phyloP scores from a whole-genome alignment of 2,329 filamentous ascomycete species.

The Aspergillus fumigatus region DNA sequence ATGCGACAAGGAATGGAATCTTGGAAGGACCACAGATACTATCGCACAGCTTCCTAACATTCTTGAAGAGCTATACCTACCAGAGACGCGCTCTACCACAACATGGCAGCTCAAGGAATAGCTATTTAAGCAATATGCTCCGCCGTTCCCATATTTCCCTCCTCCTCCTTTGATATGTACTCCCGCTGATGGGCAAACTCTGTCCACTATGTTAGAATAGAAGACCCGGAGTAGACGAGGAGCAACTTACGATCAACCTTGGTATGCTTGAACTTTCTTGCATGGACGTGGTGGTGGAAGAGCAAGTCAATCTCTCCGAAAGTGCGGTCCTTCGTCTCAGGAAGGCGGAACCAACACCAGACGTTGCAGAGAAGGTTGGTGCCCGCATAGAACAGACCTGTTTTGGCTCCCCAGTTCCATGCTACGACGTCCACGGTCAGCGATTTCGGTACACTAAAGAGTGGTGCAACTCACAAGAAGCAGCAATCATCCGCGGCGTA shows the following conservation, averaged over 20 bases:
- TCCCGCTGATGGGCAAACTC: background rate
- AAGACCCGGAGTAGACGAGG: background rate
- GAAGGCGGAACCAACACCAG: slow-evolving; percentile 36
- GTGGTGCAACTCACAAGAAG: slow-evolving; percentile 13
- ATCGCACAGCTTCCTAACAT: too few relatives aligned
- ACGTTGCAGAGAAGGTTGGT: slow-evolving; percentile 21
- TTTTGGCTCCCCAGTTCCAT: slow-evolving; percentile 36
- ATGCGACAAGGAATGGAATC: background rate
- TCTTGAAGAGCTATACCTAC: background rate
- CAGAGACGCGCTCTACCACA: background rate
- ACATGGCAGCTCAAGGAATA: background rate
- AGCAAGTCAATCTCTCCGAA: slow-evolving; percentile 40
- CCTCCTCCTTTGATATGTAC: background rate
- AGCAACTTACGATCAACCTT: background rate
- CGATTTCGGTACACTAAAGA: background rate
- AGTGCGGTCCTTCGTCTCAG: slow-evolving; percentile 35
- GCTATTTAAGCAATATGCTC: background rate
- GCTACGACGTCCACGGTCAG: slow-evolving; percentile 12
- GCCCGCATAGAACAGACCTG: slow-evolving; percentile 36
- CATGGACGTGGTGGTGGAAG: slow-evolving; percentile 36
- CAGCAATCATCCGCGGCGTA: slow-evolving; percentile 26
- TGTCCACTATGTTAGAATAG: background rate
- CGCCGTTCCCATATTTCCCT: background rate
- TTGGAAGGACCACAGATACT: background rate
- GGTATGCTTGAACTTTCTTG: slow-evolving; percentile 33